phyloP scores from a whole-genome alignment of 176 grass and related monocot species.

The Oryza officinalis region DNA sequence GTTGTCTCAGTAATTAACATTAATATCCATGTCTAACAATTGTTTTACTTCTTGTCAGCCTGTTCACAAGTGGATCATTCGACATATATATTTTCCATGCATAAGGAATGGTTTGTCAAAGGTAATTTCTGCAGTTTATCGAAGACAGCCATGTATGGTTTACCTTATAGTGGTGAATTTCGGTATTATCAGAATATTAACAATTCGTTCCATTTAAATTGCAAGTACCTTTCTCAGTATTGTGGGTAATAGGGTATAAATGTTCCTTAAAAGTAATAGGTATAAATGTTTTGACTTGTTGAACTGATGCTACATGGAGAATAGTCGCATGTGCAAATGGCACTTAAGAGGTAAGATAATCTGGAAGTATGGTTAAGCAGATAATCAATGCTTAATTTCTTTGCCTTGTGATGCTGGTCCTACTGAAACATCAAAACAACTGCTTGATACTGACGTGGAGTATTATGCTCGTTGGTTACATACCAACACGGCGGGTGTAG shows the following conservation, averaged over 20 bases:
- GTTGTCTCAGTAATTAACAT: constrained; percentile 22
- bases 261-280: background rate
- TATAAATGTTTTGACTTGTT: constrained; percentile 24
- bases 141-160: background rate
- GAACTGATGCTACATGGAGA: constrained; percentile 5
- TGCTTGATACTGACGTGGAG: background rate
- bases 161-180: background rate
- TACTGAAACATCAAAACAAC: background rate
- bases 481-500: background rate
- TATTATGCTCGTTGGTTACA: background rate
- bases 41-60: constrained; percentile 61
- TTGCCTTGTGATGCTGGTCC: background rate
- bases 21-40: constrained; percentile 33
- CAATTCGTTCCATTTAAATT: background rate
- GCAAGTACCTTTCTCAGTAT: background rate
- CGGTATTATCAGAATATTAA: background rate
- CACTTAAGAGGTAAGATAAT: background rate
- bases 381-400: constrained; percentile 6
- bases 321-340: constrained; percentile 2
- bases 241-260: background rate
- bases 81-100: constrained; percentile 92
- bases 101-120: constrained; percentile 81
- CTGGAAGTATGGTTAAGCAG: background rate
- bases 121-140: constrained; percentile 53
- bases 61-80: constrained; percentile 96